Percentiles rank a stretch among this genome's conserved stretches.
These are phyloP conservation scores for Talaromyces sp. DNA, from an alignment of 2,329 filamentous ascomycete genomes.

Conservation along the genomic window DNA sequence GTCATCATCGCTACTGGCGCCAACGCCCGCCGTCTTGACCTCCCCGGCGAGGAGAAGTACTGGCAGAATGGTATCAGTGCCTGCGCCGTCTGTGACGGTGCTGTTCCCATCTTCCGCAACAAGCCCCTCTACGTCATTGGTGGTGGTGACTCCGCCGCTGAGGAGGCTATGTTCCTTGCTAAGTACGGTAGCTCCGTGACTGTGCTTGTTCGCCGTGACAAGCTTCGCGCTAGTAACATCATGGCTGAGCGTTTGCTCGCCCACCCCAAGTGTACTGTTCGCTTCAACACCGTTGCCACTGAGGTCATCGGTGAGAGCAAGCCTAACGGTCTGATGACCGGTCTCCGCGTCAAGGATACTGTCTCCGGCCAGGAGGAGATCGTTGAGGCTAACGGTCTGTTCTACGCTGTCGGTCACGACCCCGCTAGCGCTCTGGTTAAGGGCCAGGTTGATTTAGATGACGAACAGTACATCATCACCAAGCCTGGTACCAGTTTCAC, in stretches of 20 bases:
- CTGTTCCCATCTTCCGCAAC: conserved; percentile 94
- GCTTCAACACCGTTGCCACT: conserved; percentile 78
- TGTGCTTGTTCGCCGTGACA: conserved; percentile 85
- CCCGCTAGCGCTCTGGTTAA: conserved; percentile 90
- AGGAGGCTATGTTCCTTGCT: conserved; percentile 95
- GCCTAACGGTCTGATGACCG: conserved; percentile 77
- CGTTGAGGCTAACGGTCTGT: conserved; percentile 88
- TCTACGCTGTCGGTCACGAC: conserved; percentile 97
- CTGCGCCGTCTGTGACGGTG: conserved; percentile 96
- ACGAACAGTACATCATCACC: conserved; percentile 88
- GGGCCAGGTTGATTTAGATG: conserved; percentile 83
- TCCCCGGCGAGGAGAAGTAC: conserved; percentile 89
- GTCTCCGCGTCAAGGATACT: conserved; percentile 80
- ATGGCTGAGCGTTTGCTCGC: conserved; percentile 84
- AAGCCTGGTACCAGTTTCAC: conserved; percentile 86
- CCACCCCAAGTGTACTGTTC: conserved; percentile 88
- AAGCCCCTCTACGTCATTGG: conserved; percentile 95
- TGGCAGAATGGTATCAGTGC: conserved; percentile 97
- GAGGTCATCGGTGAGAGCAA: conserved; percentile 85
- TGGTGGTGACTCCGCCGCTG: conserved; percentile 93
- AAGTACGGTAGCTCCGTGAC: conserved; percentile 97
- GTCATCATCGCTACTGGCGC: conserved; percentile 95
- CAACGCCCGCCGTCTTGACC: conserved; percentile 79
- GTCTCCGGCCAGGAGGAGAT: conserved; percentile 75
- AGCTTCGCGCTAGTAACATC: conserved; percentile 83